A percentile compares a stretch with the other conserved stretches of the same genome.
These are phyloP conservation scores for Martensiomyces pterosporus DNA, from an alignment of 192 early-diverging fungal genomes.

Conservation along the genomic window DNA sequence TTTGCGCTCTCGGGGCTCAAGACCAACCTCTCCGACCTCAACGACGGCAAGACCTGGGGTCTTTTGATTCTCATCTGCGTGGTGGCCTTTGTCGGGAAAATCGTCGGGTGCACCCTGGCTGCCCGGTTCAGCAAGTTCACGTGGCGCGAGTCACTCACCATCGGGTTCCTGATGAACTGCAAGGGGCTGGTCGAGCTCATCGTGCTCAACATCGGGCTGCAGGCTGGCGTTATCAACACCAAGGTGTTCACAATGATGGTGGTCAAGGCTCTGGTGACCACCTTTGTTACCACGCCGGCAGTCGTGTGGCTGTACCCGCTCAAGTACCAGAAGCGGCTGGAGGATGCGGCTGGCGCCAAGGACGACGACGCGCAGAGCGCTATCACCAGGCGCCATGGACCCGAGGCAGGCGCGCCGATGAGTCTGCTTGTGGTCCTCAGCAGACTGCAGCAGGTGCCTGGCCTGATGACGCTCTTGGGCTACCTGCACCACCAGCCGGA, in stretches of 20 bases:
- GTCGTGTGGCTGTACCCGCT: constrained; percentile 71
- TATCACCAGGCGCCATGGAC: constrained; percentile 16
- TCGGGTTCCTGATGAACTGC: constrained; percentile 93
- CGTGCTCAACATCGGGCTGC: constrained; percentile 88
- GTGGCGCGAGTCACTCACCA: constrained; percentile 78
- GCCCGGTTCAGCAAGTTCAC: constrained; percentile 64
- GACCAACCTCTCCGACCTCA: constrained; percentile 73
- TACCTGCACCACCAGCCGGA: constrained; percentile 50
- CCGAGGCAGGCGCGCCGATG: constrained; percentile 27
- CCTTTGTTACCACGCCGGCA: constrained; percentile 80
- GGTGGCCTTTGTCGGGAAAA: constrained; percentile 80
- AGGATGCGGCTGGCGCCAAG: constrained; percentile 18
- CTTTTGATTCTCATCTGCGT: constrained; percentile 70
- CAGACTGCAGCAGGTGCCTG: constrained; percentile 60
- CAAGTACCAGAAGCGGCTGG: constrained; percentile 53
- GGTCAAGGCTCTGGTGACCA: constrained; percentile 81
- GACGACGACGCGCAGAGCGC: constrained; percentile 10
- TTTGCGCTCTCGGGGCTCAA: constrained; percentile 92
- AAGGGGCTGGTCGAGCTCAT: constrained; percentile 96
- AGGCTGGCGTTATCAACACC: constrained; percentile 77
- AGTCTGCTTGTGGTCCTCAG: constrained; percentile 60
- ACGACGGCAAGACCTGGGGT: constrained; percentile 70
- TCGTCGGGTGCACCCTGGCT: constrained; percentile 71
- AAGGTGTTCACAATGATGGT: constrained; percentile 70
- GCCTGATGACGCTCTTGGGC: constrained; percentile 66